Base-by-base conservation (phyloP, 495 filamentous ascomycete species). In the Mytilinidion resinicola region DNA sequence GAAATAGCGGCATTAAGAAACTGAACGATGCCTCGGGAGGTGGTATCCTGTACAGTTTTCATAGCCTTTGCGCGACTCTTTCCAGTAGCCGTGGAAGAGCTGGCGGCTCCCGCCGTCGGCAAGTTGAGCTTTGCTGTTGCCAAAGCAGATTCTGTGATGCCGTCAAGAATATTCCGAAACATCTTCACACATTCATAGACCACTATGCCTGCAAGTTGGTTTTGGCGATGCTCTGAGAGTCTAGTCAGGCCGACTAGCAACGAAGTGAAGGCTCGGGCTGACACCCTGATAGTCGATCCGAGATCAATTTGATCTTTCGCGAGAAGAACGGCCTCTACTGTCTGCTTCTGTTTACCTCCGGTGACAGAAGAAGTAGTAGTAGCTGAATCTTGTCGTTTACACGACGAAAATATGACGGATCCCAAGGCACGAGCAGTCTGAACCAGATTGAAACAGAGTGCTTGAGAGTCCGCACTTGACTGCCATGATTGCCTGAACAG, bases 181-280 rank as follows among this genome's bases (percentile, higher is more conserved):
- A 66, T 57, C 19, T 54, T 62, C 17, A 66, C 51, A 20, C 42
- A 52, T 36, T 66, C 63, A 38, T 51, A 62, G 25, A 66, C 37
- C 17, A 66, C 53, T n/a, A 54, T 33, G 41, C 41, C 43, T 10
- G 47, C 14, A 11, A 43, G 35, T 1, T 49, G 59, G 4, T 21
- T 14, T 19, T 56, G 50, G 33, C 11, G 5, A 20, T 15, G 38
- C 25, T 57, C 49, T 15, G 50, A 17, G 30, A 62, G 25, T 30
- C 48, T 62, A 1, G 42, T 21, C 3, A 66, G 53, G 6, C 63
- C 59, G 8, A 62, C 25, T 1, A 66, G 49, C 5, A 66, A 6
- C 7, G 52, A 53, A 2, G 59, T 52, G 35, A 62, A 62, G 11
- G 59, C 55, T 20, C 59, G 30, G 6, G 51, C 46, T 15, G 52